Percentiles rank a stretch among this genome's conserved stretches.
phyloP scores from a whole-genome alignment of 345 rosid genomes.

The Gossypium arboreum region DNA sequence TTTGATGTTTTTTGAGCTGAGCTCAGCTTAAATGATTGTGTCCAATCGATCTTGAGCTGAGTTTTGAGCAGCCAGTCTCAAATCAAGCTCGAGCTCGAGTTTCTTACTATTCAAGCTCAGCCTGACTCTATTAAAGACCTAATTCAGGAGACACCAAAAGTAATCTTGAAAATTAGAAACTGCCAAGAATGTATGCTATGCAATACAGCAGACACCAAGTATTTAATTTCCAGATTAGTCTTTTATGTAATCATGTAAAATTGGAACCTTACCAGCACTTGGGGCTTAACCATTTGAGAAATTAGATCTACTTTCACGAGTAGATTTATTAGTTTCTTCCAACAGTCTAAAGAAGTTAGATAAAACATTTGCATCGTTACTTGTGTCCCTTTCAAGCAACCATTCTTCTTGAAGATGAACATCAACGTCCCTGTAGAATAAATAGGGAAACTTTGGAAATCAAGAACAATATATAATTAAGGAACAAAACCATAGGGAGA shows the following conservation, averaged over 20 bases:
- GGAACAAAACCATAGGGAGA: not conserved
- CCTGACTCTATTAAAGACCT: not conserved
- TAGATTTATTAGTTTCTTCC: constrained; percentile 26
- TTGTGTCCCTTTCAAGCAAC: constrained; percentile 57
- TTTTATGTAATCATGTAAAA: not conserved
- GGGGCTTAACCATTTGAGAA: constrained; percentile 27
- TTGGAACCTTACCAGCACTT: constrained; percentile 17
- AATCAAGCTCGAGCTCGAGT: not conserved
- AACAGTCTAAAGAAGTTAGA: constrained; percentile 42
- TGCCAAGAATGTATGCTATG: not conserved
- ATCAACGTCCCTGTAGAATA: constrained; percentile 55
- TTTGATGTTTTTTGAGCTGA: not conserved
- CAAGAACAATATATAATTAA: constrained; percentile 4
- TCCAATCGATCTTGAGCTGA: not conserved
- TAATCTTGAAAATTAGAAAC: not conserved
- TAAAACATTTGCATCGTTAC: constrained; percentile 52
- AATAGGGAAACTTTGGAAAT: not conserved
- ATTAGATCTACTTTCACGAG: constrained; percentile 19
- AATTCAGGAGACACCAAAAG: not conserved
- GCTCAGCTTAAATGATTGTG: not conserved
- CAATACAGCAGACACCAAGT: not conserved
- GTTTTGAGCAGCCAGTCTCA: not conserved
- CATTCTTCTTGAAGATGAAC: constrained; percentile 74
- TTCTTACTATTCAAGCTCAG: not conserved
- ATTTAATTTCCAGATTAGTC: constrained; percentile 4